Evolutionary conservation across 768 basidiomycete species (phyloP).

Genomic region (Amanita subjunquillea): DNA sequence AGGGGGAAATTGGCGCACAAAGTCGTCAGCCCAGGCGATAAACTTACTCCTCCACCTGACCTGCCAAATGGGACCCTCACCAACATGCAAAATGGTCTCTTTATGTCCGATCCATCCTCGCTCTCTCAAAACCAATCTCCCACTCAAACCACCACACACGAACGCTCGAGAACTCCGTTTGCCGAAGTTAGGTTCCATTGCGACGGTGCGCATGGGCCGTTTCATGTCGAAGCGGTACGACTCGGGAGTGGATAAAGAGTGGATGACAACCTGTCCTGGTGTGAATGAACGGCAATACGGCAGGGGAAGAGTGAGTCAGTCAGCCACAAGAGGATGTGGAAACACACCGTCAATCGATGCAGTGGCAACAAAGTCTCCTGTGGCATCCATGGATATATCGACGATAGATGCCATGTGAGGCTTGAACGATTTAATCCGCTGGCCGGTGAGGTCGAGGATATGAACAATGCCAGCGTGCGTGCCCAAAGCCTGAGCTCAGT

Average conservation of each 20-base stretch:
- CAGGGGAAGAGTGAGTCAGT: not conserved
- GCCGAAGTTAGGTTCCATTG: constrained; percentile 85
- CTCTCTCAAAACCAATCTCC: constrained; percentile 78
- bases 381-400: constrained; percentile 77
- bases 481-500: constrained; percentile 62
- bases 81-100: constrained; percentile 69
- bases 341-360: constrained; percentile 85
- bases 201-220: constrained; percentile 82
- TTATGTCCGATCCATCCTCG: constrained; percentile 97
- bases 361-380: constrained; percentile 83
- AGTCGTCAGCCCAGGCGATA: constrained; percentile 95
- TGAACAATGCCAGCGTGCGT: constrained; percentile 93
- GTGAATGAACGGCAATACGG: not conserved
- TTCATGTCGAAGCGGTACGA: constrained; percentile 84
- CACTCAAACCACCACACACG: constrained; percentile 88
- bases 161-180: constrained; percentile 69
- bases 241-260: constrained; percentile 70
- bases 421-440: constrained; percentile 81
- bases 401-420: constrained; percentile 83
- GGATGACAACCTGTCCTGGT: constrained; percentile 84
- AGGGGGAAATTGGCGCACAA: constrained; percentile 31
- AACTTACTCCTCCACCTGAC: constrained; percentile 77
- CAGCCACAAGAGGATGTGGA: constrained; percentile 9
- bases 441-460: constrained; percentile 68
- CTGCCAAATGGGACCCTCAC: constrained; percentile 94